Evolutionary conservation across 2,329 filamentous ascomycete genomes (phyloP), one percentile per base, ranked within the genome.

Genomic region (Diaporthe sp.): DNA sequence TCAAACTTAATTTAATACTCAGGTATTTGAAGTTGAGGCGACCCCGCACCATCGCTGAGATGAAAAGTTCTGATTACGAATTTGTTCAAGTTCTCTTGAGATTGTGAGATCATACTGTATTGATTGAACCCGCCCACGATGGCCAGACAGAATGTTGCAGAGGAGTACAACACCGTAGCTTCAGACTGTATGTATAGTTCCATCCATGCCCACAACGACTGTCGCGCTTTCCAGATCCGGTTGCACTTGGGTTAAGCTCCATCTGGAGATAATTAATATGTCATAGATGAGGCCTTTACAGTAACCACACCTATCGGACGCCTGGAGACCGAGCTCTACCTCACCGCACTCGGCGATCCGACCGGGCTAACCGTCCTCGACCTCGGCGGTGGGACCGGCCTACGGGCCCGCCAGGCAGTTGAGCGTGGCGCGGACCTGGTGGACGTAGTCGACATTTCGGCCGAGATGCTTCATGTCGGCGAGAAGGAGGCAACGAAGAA

Each of bases 351-450:
- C 4, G 79, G 78, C 22, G 74, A 79, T 50, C 78, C 77, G 32
- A 71, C 77, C 2, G 79, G 79, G 0, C 73, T 75, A 37, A 75
- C 53, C 0, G 70, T 82, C 22, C 78, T 82, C 44, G 81, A 82
- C 69, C 77, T 82, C 7, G 81, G 79, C 22, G 80, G 81, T 13
- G 81, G 81, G 56, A 80, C 78, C 19, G 80, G 81, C 1, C 47
- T 81, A 2, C 76, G 78, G 17, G 80, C 80, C 4, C 79, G 79
- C 3, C 61, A 77, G 25, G 80, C 78, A 30, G 44, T 81, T 39
- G 75, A 77, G 9, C 74, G 74, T 13, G 80, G 80, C 2, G 81
- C 80, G 12, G 55, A 44, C 1, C 58, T 68, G 4, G 79, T 82
- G 5, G 79, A 82, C 55, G 77, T 81, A 32, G 78, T 82, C 7